These are phyloP conservation scores for Tubosaeta brunneosetosa DNA, from an alignment of 768 basidiomycete genomes.

Conservation along the genomic window DNA sequence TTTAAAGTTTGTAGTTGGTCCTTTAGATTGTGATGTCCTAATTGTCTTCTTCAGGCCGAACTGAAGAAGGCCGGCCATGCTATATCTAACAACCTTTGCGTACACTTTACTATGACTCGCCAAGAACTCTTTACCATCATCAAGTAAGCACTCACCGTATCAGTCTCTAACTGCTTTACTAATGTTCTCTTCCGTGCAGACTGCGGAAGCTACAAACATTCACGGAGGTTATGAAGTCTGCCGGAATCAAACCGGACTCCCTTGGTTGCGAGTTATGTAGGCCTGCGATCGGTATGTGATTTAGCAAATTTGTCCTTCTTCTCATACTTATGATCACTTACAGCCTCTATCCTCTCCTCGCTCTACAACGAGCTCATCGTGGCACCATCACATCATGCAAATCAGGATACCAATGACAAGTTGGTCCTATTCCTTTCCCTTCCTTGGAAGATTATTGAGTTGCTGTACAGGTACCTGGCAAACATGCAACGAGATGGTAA, in stretches of 20 bases:
- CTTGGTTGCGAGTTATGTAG: conserved; percentile 74
- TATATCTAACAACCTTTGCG: conserved; percentile 56
- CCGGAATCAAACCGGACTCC: conserved; percentile 43
- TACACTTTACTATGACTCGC: conserved; percentile 61
- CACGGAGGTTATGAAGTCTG: conserved; percentile 45
- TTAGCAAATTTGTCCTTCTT: neutral
- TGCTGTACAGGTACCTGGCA: conserved; percentile 46
- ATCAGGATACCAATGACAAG: conserved; percentile 68
- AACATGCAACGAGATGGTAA: conserved; percentile 67
- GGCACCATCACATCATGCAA: conserved; percentile 56
- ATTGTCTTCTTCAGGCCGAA: conserved; percentile 39
- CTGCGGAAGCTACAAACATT: conserved; percentile 59
- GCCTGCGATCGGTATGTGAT: conserved; percentile 49
- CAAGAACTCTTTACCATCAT: conserved; percentile 64
- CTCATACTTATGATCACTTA: neutral
- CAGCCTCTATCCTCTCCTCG: conserved; percentile 41
- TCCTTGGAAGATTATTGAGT: neutral
- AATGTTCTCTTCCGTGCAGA: conserved; percentile 16
- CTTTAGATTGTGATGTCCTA: neutral
- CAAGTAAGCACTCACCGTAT: conserved; percentile 25
- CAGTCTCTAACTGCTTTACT: neutral
- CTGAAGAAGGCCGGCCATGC: conserved; percentile 63
- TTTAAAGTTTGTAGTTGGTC: conserved; percentile 31
- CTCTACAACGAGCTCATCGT: conserved; percentile 64
- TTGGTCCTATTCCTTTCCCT: neutral